Base-by-base conservation (phyloP, 2,329 filamentous ascomycete genomes). In the Fusarium concolor region DNA sequence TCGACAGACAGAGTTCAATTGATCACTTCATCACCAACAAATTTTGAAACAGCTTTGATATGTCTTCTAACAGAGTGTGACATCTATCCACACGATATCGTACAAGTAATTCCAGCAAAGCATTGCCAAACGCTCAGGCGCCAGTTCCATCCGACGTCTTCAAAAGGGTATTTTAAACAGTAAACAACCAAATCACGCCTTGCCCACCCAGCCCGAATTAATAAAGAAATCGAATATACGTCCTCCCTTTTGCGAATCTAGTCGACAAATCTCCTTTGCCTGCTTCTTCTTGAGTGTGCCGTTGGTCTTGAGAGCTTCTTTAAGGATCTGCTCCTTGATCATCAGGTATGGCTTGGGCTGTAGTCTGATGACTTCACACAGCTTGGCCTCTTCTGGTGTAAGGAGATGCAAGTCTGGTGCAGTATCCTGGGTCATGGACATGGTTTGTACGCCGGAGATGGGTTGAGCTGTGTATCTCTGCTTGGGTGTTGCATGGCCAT, bases 171-270 rank as follows among this genome's bases (percentile, higher is more conserved):
- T 74, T 64, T 62, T 62, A 62, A 55, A 67, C 44, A 63, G 20
- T 42, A 65, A 64, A 59, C 60, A 66, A 60, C 52, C 54, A 49
- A 39, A 56, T 77, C 67, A 96, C 26, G 90, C 92, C 82, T 96
- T 96, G 31, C 90, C 91, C 63, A 98, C 90, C 94, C 95, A 98
- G 4, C 95, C 96, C 56, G 90, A 90, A 76, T 94, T 92, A 66
- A 97, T 92, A 81, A 97, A 94, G 77, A 97, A 98, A 78, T 98
- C 96, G 79, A 95, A 97, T 59, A 98, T 89, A 69, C 93, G 87
- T 18, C 91, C 90, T 1, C 92, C 91, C 78, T 97, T 98, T 67
- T 92, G 91, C 11, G 89, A 87, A 75, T 98, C 95, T 52, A 98
- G 86, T 76, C 89, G 80, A 76, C 92, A 94, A 26, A 98, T 90